Base-by-base conservation (phyloP, 805 yeast species). In the Tetrapisispora taiwanensis region DNA sequence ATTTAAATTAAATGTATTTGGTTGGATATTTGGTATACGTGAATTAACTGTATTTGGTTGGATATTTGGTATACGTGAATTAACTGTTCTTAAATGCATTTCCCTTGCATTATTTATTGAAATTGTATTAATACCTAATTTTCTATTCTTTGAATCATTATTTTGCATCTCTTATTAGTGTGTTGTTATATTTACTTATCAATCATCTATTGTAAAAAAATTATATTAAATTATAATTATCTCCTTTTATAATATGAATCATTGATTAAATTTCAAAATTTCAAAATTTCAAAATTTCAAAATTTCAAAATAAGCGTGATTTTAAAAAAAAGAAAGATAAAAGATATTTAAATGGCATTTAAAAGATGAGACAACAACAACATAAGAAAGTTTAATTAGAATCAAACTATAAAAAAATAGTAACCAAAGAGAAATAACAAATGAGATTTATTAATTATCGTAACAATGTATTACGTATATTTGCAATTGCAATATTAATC, bases 91-190 rank as follows among this genome's bases (percentile, higher is more conserved):
- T 4, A 65, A 60, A 38, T 73, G 78, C 79, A 82, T 72, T 51
- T 80, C 79, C 45, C 88, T 67, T 2, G 90, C 90, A 24, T 74
- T 61, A 48, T 70, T 70, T 4, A 81, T 68, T 48, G 79, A 79
- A 3, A 77, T 66, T 0, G 81, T 76, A 41, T 41, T 41, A 15
- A 41, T 41, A 9, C 39, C 44, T 24, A 15, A n/a, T 15, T 15
- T 15, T 31, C n/a, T 18, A 31, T 31, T 31, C 4, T 31, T 31
- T 31, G 6, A 5, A 12, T 15, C 19, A 8, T 31, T 10, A 15
- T 15, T 15, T 18, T 31, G 31, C 31, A 28, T 28, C n/a, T n/a
- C n/a, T n/a, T n/a, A n/a, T n/a, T n/a, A n/a, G n/a, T 28, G 13
- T 28, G 5, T 28, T 28, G 13, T 28, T 28, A 7, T 28, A 10